A percentile compares a stretch with the other conserved stretches of the same genome.
Conservation (phyloP, 1,139 yeast genomes). For the Hyphopichia khmerensis region DNA sequence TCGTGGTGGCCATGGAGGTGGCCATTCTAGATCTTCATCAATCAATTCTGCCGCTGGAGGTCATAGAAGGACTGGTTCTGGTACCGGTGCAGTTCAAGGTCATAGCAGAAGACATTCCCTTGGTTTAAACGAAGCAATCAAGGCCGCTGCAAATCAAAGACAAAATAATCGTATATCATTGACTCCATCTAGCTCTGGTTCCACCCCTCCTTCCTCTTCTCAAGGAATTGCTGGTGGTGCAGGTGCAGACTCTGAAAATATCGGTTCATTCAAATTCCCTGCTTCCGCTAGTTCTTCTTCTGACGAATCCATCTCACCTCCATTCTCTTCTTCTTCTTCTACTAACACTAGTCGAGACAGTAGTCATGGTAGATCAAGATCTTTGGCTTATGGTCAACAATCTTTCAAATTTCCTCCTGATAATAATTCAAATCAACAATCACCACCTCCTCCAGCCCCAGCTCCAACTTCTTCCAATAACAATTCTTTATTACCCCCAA, state of each 20-base stretch:
- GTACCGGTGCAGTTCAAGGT: conserved; percentile 41
- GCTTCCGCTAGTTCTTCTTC: conserved; percentile 3
- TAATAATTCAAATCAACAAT: conserved; percentile 11
- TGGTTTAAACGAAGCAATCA: conserved; percentile 92
- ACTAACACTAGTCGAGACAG: conserved; percentile 11
- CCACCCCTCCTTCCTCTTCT: conserved; percentile 6
- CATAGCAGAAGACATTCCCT: conserved; percentile 90
- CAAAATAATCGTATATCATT: conserved; percentile 48
- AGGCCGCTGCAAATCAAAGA: conserved; percentile 87
- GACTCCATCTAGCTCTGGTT: conserved; percentile 31
- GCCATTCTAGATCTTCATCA: conserved; percentile 36
- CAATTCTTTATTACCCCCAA: conserved; percentile 41
- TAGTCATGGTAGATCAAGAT: conserved; percentile 31
- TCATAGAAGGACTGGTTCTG: conserved; percentile 41
- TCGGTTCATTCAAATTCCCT: conserved; percentile 5
- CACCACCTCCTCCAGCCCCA: conserved; percentile 6
- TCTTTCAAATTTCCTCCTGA: conserved; percentile 47
- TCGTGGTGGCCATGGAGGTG: conserved; percentile 14
- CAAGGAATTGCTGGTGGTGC: not conserved
- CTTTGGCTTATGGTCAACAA: conserved; percentile 47
- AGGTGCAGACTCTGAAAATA: conserved; percentile 2
- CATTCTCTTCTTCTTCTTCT: conserved; percentile 20
- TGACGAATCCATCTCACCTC: conserved; percentile 13
- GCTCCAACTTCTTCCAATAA: conserved; percentile 7
- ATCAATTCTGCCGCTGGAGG: conserved; percentile 16